Evolutionary conservation across 73 alveolate genomes (phyloP).

Genomic region (Loxodes magnus): DNA sequence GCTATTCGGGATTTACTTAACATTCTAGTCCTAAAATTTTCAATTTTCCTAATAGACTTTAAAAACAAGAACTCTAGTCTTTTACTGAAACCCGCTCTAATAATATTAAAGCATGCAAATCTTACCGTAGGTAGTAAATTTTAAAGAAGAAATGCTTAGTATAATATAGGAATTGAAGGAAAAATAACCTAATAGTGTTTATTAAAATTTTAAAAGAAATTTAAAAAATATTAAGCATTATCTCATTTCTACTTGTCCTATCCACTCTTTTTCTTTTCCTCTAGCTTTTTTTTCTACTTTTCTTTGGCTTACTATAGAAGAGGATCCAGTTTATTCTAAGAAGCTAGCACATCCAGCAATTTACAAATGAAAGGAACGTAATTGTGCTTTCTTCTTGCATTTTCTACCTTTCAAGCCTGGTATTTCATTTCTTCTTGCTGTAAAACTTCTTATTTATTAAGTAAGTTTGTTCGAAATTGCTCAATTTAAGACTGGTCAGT

Average conservation of each 20-base stretch:
- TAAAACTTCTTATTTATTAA: slow-evolving; percentile 13
- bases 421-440: slow-evolving; percentile 41
- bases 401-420: slow-evolving; percentile 61
- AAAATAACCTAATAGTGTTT: slow-evolving; percentile 7
- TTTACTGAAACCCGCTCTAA: too few species aligned
- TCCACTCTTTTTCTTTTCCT: slow-evolving; percentile 33
- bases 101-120: too few species aligned
- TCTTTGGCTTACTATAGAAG: slow-evolving; percentile 52
- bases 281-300: slow-evolving; percentile 47
- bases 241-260: not conserved
- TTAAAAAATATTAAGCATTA: not conserved
- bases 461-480: slow-evolving; percentile 12
- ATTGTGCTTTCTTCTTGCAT: slow-evolving; percentile 69
- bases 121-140: too few species aligned
- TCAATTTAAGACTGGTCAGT: slow-evolving; percentile 18
- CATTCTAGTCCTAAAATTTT: too few species aligned
- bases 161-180: too few species aligned
- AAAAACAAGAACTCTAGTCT: too few species aligned
- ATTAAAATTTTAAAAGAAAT: too few species aligned
- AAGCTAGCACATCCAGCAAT: slow-evolving; percentile 51
- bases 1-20: too few species aligned
- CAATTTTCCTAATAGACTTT: too few species aligned
- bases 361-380: slow-evolving; percentile 73
- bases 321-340: slow-evolving; percentile 45
- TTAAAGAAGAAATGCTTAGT: too few species aligned